Base-by-base conservation (phyloP, 164 flowering plant species). In the Vitis rotundifolia region DNA sequence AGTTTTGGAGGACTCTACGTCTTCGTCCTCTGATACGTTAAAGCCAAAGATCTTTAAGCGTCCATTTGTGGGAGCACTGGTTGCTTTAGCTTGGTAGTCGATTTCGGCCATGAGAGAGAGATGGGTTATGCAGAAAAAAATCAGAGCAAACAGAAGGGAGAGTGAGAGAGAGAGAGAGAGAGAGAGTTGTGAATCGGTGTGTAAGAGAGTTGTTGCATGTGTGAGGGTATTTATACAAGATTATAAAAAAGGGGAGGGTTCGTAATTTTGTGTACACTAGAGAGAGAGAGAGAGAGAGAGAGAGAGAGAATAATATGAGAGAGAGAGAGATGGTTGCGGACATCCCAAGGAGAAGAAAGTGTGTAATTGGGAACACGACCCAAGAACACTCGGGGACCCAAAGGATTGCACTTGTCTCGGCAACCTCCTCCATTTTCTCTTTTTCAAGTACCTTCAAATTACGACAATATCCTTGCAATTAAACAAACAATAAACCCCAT, bases 11-110 rank as follows among this genome's bases (percentile, higher is more conserved):
- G 88, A 75, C 13, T 81, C 84, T 0, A 59, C 81, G 54, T 84
- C 88, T 3, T 81, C 79, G 1, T 88, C 87, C 1, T 86, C 91
- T 55, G 84, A 72, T n/a, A 92, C 90, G 73, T 78, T 76, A 83
- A 92, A 89, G 31, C 98, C 97, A 31, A 94, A 92, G 71, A 94
- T 90, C 77, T 92, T 92, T 70, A 94, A 75, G 12, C 80, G 76
- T 37, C 77, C 73, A 31, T 71, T 37, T 9, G 57, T 57, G 47
- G 77, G 55, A 10, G 22, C 8, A 64, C 56, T 66, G 78, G 49
- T 73, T 47, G 77, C 59, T 68, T 76, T 78, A 22, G 72, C 52
- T 51, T 77, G 77, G 64, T 71, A 76, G 29, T 86, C 82, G 8
- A 81, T 73, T 63, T 87, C 89, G 31, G 77, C 86, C 93, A 85